Base-by-base conservation (phyloP, 116 monocot species). In the Trichopus zeylanicus region DNA sequence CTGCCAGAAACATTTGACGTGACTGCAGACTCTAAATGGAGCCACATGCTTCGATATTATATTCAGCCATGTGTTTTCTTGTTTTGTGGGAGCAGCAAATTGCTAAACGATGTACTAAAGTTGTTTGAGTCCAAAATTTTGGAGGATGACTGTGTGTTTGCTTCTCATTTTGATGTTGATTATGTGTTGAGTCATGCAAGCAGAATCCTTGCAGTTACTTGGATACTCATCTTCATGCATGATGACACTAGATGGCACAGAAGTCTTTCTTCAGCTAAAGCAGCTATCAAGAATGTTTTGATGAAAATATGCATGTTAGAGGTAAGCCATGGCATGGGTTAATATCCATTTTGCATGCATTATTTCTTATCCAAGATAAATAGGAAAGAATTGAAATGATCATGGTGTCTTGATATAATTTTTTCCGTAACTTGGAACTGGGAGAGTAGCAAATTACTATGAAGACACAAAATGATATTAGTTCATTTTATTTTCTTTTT, bases 41-140 rank as follows among this genome's bases (percentile, higher is more conserved):
- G 35, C 16, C 27, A 26, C 52, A 70, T 47, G 47, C 73, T 77
- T 59, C 55, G 61, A 25, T 74, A 76, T 48, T 73, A 71, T 42
- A 7, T 74, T 15, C 66, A 52, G 48, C 85, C 85, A 20, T 85
- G 85, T 51, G 57, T 85, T 3, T 30, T 57, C 62, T 56, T 80
- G 37, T 75, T 85, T 65, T 48, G 15, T 19, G 57, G 56, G 56
- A 76, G 59, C 48, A 34, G 57, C 56, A 70, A 67, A 10, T 61
- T 85, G 29, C 59, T 76, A 18, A 57, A 55, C 59, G 29, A 32
- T 67, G 67, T 74, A 16, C 52, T 85, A 63, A 65, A 76, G 63
- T 70, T 70, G 27, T 60, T 80, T 51, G 69, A 61, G 58, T 73
- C 66, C 11, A 56, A 61, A 18, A 34, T 72, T 32, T 28, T 34